Conservation (phyloP, 352 stramenopile species). For the Phytopythium helicoides region DNA sequence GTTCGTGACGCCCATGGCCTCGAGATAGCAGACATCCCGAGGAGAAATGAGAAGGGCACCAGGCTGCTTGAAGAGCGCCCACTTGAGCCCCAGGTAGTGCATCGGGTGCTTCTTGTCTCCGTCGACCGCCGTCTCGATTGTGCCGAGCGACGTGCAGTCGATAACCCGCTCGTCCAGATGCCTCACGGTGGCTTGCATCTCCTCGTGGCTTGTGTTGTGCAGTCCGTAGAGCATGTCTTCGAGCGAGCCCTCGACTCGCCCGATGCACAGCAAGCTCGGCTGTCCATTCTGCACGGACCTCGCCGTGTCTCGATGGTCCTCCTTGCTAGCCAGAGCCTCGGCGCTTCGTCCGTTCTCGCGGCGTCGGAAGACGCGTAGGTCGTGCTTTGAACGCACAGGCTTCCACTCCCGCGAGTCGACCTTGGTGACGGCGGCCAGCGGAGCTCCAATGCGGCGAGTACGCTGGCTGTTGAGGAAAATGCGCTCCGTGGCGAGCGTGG, state of each 20-base stretch:
- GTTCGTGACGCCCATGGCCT: constrained; percentile 45
- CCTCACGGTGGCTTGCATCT: constrained; percentile 35
- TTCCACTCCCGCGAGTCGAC: constrained; percentile 34
- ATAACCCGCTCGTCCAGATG: constrained; percentile 27
- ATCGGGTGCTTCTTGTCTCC: constrained; percentile 18
- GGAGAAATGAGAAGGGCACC: constrained; percentile 12
- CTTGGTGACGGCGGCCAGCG: constrained; percentile 8
- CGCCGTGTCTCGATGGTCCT: constrained; percentile 1
- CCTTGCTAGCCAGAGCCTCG: constrained; percentile 5
- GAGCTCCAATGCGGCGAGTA: constrained; percentile 7
- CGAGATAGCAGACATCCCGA: constrained; percentile 25
- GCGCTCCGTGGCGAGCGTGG: constrained; percentile 23
- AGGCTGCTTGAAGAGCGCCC: constrained; percentile 37
- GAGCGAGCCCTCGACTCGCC: constrained; percentile 40
- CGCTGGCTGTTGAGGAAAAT: constrained; percentile 13
- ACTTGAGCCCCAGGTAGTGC: constrained; percentile 54
- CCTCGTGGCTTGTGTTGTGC: constrained; percentile 36
- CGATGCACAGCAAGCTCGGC: constrained; percentile 38
- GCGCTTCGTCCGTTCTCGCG: constrained; percentile 9
- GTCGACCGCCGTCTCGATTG: constrained; percentile 32
- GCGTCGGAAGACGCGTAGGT: constrained; percentile 33
- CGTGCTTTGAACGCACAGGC: constrained; percentile 25
- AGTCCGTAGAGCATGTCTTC: constrained; percentile 51
- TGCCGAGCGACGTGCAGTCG: constrained; percentile 39
- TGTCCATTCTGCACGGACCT: constrained; percentile 5